Base-by-base conservation (phyloP, 2,329 filamentous ascomycete species). In the Tolypocladium ovalisporum region DNA sequence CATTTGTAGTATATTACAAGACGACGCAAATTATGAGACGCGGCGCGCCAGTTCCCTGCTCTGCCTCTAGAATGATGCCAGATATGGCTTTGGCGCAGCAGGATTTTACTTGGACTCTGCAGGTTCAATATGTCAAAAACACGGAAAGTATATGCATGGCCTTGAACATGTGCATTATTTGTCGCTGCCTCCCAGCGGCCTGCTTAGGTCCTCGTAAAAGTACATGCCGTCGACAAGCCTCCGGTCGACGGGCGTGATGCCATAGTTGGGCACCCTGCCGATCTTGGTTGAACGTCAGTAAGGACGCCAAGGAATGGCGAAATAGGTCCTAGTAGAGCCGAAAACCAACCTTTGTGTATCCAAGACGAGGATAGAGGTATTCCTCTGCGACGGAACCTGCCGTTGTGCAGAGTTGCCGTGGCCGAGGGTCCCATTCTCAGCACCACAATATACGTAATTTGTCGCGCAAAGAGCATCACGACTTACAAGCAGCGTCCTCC, bases 381-480 rank as follows among this genome's bases (percentile, higher is more conserved):
- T 55, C 52, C 19, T 62, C 60, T 1, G 60, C 60, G n/a, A 57
- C 51, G 2, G 56, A 59, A 24, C 56, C 57, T 17, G 34, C 57
- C 13, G 58, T 56, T 22, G 57, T 60, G 5, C 55, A 56, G 22
- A 62, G 35, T 55, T 54, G 57, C 55, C 53, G 27, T 17, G 19
- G 24, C 1, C 1, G 27, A 9, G 24, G 12, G 15, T 8, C 22
- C 8, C 54, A 15, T 54, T 19, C 22, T 56, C 39, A 17, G 12
- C 32, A 24, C 9, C 1, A 12, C n/a, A n/a, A n/a, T n/a, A n/a
- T n/a, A n/a, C n/a, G n/a, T n/a, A n/a, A n/a, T n/a, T n/a, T n/a
- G n/a, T n/a, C n/a, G n/a, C n/a, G n/a, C n/a, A n/a, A n/a, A n/a
- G n/a, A n/a, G n/a, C n/a, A n/a, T 40, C 19, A 9, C 13, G 42